Percentiles rank a stretch among this genome's conserved stretches.
Conservation (phyloP, 495 filamentous ascomycete genomes). For the Cairneyella variabilis region DNA sequence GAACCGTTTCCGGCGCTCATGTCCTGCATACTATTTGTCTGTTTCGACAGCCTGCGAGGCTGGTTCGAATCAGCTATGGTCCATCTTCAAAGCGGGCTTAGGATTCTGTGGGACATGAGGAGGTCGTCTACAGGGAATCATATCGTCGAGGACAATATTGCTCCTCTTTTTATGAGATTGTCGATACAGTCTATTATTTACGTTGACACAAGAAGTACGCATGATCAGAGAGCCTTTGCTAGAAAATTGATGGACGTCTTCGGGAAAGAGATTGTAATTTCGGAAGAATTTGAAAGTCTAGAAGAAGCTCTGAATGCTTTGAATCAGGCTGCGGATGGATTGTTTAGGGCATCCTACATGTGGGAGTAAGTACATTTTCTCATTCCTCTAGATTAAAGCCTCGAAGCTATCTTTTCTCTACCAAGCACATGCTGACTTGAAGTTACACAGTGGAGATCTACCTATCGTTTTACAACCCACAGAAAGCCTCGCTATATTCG, state of each 20-base stretch:
- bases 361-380: constrained; percentile 1
- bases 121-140: neutral
- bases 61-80: constrained; percentile 19
- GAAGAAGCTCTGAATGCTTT: constrained; percentile 14
- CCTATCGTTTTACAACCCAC: constrained; percentile 10
- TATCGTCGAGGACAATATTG: constrained; percentile 14
- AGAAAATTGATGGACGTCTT: neutral
- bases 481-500: neutral
- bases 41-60: constrained; percentile 20
- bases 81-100: constrained; percentile 22
- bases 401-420: too few relatives aligned
- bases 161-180: constrained; percentile 13
- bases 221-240: constrained; percentile 3
- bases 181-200: constrained; percentile 22
- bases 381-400: too few relatives aligned
- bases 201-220: constrained; percentile 13
- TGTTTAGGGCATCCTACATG: constrained; percentile 17
- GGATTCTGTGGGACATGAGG: constrained; percentile 19
- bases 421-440: neutral
- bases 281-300: constrained; percentile 14
- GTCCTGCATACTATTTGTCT: constrained; percentile 22
- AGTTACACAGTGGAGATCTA: neutral
- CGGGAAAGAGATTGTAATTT: neutral
- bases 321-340: constrained; percentile 8
- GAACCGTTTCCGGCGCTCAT: constrained; percentile 13